Conservation (phyloP, 2,329 filamentous ascomycete species). For the Metarhizium guizhouense region DNA sequence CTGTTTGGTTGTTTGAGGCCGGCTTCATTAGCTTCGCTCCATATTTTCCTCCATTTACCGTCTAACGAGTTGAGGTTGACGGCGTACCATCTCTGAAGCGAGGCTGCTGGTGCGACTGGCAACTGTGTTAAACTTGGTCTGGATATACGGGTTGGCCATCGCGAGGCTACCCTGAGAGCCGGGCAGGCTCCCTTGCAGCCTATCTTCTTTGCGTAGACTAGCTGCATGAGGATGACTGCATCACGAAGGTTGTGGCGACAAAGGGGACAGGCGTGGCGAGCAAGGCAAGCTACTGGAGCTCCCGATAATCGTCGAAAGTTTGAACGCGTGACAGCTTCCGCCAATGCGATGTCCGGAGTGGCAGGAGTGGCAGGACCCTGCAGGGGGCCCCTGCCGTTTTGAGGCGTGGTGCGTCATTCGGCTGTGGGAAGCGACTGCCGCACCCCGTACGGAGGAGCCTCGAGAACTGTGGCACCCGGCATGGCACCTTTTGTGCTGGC, state of each 20-base stretch:
- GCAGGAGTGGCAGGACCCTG: neutral
- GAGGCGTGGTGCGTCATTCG: neutral
- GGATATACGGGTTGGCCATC: neutral
- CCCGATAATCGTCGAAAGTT: neutral
- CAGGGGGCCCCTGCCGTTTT: conserved; percentile 5
- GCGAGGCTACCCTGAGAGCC: conserved; percentile 5
- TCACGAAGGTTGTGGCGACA: conserved; percentile 6
- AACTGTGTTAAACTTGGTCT: neutral
- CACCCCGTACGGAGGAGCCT: neutral
- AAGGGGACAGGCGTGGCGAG: neutral
- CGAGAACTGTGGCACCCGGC: neutral
- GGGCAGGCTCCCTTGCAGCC: conserved; percentile 11
- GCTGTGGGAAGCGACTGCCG: neutral
- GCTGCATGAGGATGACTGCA: conserved; percentile 18
- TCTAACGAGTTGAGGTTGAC: conserved; percentile 38
- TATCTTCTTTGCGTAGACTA: conserved; percentile 17
- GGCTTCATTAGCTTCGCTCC: conserved; percentile 21
- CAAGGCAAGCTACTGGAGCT: neutral
- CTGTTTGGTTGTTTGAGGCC: conserved; percentile 10
- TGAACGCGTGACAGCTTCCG: neutral
- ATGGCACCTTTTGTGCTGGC: no score
- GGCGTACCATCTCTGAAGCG: conserved; percentile 26
- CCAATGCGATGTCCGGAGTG: neutral
- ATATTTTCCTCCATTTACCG: conserved; percentile 42
- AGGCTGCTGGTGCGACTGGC: neutral